Percentiles rank a stretch among this genome's conserved stretches.
These are phyloP conservation scores for Neurospora sp. DNA, from an alignment of 2,329 filamentous ascomycete genomes.

Conservation along the genomic window DNA sequence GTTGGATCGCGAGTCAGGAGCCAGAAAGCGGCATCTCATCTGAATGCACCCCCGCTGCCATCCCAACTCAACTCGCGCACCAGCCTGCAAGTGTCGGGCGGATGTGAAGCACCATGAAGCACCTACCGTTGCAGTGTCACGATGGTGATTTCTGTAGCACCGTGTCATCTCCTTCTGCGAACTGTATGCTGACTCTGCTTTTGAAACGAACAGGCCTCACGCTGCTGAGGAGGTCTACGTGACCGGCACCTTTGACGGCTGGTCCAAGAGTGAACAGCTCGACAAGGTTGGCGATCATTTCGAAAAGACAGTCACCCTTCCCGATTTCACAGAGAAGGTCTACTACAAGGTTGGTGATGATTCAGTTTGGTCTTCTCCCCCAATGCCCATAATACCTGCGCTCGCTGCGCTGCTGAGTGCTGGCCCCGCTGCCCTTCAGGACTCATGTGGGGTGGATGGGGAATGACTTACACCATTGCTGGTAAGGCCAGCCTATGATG, in stretches of 20 bases:
- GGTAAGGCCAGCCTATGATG: neutral
- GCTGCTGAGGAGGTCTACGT: constrained; percentile 81
- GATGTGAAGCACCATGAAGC: neutral
- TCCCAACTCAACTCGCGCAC: constrained; percentile 8
- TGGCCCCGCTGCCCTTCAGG: neutral
- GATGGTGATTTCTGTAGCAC: constrained; percentile 6
- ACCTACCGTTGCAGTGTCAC: constrained; percentile 4
- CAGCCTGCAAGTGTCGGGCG: neutral
- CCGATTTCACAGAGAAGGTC: constrained; percentile 59
- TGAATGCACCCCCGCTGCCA: neutral
- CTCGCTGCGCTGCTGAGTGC: neutral
- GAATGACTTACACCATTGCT: neutral
- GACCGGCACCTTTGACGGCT: constrained; percentile 91
- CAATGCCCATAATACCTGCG: neutral
- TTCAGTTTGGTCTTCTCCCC: constrained; percentile 1
- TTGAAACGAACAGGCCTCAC: constrained; percentile 55
- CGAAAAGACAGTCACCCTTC: constrained; percentile 69
- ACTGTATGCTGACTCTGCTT: constrained; percentile 1
- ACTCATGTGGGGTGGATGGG: neutral
- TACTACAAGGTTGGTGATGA: constrained; percentile 74
- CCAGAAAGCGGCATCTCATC: neutral
- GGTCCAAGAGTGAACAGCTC: constrained; percentile 77
- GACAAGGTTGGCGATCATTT: constrained; percentile 65
- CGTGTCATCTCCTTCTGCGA: neutral
- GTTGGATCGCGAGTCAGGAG: constrained; percentile 1